Evolutionary conservation across 352 stramenopile genomes (phyloP), one percentile per base, ranked within the genome.

Genomic region (Blastocystis sp.): DNA sequence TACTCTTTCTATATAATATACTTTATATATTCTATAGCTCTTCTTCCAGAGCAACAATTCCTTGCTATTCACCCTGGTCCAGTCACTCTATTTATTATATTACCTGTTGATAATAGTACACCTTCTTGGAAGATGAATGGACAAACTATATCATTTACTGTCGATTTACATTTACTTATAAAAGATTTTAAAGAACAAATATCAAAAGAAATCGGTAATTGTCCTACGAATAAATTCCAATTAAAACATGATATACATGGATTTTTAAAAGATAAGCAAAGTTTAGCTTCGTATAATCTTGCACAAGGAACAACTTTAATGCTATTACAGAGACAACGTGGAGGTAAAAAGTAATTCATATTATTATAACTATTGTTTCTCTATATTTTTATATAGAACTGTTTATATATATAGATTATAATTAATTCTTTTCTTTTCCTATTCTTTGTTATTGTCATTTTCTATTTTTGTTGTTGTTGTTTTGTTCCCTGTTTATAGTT

Each of bases 151-250:
- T 84, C 70, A 2, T 46, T 94, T 1, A 76, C 80, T 39, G 56
- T 92, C 32, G 74, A 89, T 57, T 77, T 91, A 40, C 81, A 76
- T 67, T 75, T 80, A 7, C 88, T 70, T 7, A 78, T 94, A 27
- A 87, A 89, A 35, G 71, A 75, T 13, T 46, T 95, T 16, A 95
- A 95, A 69, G 72, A 86, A 59, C 75, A 84, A 48, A 59, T 94
- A 28, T 46, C 56, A 5, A 55, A 58, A 2, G 69, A 88, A 39
- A 68, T 93, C 33, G 76, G 79, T 31, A 76, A 73, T 4, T 94
- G 94, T 82, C 83, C 83, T 2, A 66, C 82, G 27, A 93, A 91
- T 73, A 95, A 95, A 67, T 82, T 91, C 70, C 84, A 94, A 70
- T 67, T 95, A 16, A 93, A 91, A 68, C 55, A 75, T 62, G 65